These are phyloP conservation scores for Podila verticillata DNA, from an alignment of 192 early-diverging fungal species.

Conservation along the genomic window DNA sequence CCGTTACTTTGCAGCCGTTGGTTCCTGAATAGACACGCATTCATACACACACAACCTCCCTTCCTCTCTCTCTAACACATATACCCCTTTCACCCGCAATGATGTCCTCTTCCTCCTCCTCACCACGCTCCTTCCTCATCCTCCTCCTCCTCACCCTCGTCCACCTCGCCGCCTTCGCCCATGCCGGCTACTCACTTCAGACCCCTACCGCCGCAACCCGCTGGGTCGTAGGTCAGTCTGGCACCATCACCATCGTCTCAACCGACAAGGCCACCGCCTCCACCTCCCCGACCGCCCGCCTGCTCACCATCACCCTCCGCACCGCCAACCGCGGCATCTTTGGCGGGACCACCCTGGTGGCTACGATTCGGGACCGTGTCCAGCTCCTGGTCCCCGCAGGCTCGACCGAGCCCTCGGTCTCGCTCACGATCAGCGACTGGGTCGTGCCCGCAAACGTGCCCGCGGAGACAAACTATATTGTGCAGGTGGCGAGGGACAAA, in stretches of 20 bases:
- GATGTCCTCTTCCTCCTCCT: background rate
- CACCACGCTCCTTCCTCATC: constrained; percentile 2
- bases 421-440: constrained; percentile 20
- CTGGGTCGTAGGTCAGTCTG: constrained; percentile 25
- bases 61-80: background rate
- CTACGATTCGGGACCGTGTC: constrained; percentile 19
- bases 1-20: too few relatives aligned
- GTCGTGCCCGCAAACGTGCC: constrained; percentile 15
- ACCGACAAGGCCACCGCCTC: constrained; percentile 13
- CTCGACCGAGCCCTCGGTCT: background rate
- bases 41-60: background rate
- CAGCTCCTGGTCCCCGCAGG: constrained; percentile 18
- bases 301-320: constrained; percentile 25
- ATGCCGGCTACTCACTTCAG: constrained; percentile 13
- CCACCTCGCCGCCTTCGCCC: background rate
- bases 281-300: constrained; percentile 5
- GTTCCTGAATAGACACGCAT: too few relatives aligned
- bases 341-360: background rate
- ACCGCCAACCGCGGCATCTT: background rate
- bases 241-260: constrained; percentile 13
- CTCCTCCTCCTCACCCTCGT: constrained; percentile 3
- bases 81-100: background rate
- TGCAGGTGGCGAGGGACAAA: constrained; percentile 1
- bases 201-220: constrained; percentile 30
- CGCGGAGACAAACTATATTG: constrained; percentile 22